Base-by-base conservation (phyloP, 2,329 filamentous ascomycete species). In the Didymellaceae sp. region DNA sequence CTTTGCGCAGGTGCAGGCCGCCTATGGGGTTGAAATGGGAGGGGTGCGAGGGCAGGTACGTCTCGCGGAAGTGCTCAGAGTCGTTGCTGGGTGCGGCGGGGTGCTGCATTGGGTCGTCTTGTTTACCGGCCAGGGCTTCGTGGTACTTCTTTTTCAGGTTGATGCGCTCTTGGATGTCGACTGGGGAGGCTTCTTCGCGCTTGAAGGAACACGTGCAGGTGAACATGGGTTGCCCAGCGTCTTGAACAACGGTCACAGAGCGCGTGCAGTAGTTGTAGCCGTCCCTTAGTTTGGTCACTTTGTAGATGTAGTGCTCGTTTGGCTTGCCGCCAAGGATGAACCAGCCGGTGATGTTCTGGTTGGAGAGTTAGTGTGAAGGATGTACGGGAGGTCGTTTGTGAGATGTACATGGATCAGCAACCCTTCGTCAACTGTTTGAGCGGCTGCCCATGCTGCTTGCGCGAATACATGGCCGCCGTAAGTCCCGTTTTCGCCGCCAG, bases 401-500 rank as follows among this genome's bases (percentile, higher is more conserved):
- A n/a, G 11, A 45, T 47, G 63, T 70, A 82, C 80, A 68, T 83
- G 80, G 17, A 84, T 70, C 21, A 82, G 62, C 40, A 81, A 78
- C 2, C 79, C 81, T 21, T 73, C 67, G 5, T 59, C 62, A 10
- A 83, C 78, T 1, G 81, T 84, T 53, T 82, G 78, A 7, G 78
- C 77, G 7, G 82, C 81, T 13, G 81, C 81, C 72, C 79, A 84
- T 13, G 78, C 80, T 24, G 81, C 77, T 65, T 84, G 82, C n/a
- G 79, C 78, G 57, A 78, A 83, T 4, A 83, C 80, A 68, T 84
- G 80, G 1, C 81, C 81, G 10, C 81, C 81, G 64, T 82, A 83
- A 0, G 80, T 77, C 11, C 75, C 70, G 2, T 70, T 70, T 13
- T 72, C 65, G 6, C 67, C 70, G 3, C 73, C 76, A 11, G 65